phyloP scores from a whole-genome alignment of 2,329 filamentous ascomycete genomes.

The Claviceps purpurea region DNA sequence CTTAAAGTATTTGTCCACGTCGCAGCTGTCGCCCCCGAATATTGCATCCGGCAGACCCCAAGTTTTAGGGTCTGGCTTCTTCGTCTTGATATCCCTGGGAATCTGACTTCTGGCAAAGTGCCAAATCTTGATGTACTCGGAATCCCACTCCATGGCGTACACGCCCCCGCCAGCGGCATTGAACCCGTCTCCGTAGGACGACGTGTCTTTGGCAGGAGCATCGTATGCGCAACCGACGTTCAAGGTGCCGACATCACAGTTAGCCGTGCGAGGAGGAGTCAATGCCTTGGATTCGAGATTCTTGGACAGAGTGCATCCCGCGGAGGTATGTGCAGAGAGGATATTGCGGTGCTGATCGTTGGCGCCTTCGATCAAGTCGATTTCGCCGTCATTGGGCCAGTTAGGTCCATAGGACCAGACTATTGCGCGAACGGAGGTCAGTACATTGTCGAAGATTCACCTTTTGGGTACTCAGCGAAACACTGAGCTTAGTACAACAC shows the following conservation, averaged over 20 bases:
- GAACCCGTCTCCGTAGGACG: constrained; percentile 49
- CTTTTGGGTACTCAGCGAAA: too few species aligned
- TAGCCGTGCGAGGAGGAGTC: constrained; percentile 15
- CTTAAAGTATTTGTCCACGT: constrained; percentile 52
- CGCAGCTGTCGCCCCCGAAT: constrained; percentile 52
- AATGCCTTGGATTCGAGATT: constrained; percentile 11
- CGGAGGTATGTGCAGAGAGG: constrained; percentile 47
- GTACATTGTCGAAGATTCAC: too few species aligned
- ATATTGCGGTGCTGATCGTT: constrained; percentile 46
- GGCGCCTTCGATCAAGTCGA: constrained; percentile 60
- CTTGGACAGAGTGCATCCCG: constrained; percentile 18
- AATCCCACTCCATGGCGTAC: constrained; percentile 60
- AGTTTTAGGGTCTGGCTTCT: constrained; percentile 43
- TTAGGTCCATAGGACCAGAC: constrained; percentile 40
- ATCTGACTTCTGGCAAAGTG: constrained; percentile 57
- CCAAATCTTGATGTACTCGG: constrained; percentile 56
- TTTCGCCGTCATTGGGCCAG: constrained; percentile 52
- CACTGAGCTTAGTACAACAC: too few species aligned
- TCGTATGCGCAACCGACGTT: constrained; percentile 34
- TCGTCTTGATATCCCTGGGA: constrained; percentile 49
- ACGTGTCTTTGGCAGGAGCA: constrained; percentile 25
- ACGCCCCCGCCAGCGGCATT: constrained; percentile 54
- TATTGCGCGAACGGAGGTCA: constrained; percentile 8
- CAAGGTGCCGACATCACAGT: constrained; percentile 23
- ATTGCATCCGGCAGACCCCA: constrained; percentile 60